Conservation (phyloP, 371 early-diverging fungal species). For the Mucor indicus region DNA sequence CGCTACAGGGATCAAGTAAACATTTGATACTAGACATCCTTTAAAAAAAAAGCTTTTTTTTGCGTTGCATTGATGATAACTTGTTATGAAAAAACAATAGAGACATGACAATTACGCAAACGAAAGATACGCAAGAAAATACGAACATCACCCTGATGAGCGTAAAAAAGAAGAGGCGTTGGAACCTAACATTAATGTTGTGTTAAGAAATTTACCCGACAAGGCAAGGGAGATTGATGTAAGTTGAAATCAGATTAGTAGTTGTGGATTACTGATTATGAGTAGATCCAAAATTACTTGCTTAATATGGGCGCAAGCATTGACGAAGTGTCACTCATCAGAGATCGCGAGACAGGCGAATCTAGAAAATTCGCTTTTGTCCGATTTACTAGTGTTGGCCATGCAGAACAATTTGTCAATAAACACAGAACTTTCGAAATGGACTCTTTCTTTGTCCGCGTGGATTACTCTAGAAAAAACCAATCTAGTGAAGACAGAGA, state of each 20-base stretch:
- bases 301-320: conserved; percentile 21
- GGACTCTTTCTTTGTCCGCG: conserved; percentile 43
- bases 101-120: not conserved
- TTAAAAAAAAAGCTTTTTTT: too few relatives aligned
- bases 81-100: too few relatives aligned
- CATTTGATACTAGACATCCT: not conserved
- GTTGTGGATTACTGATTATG: conserved; percentile 4
- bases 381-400: conserved; percentile 61
- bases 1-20: conserved; percentile 2
- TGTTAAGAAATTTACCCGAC: conserved; percentile 45
- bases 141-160: conserved; percentile 1
- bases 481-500: conserved; percentile 32
- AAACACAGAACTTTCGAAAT: conserved; percentile 43
- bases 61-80: too few relatives aligned
- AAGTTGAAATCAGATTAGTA: conserved; percentile 19
- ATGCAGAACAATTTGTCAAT: conserved; percentile 63
- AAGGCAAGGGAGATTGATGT: conserved; percentile 41
- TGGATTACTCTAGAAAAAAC: conserved; percentile 54
- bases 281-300: conserved; percentile 26
- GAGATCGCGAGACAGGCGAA: conserved; percentile 53
- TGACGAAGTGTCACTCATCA: conserved; percentile 39
- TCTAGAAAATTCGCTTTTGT: conserved; percentile 66
- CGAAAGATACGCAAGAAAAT: not conserved
- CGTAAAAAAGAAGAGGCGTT: conserved; percentile 3
- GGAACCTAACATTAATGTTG: conserved; percentile 48